Base-by-base conservation (phyloP, 2,329 filamentous ascomycete species). In the Pestalotiopsis sp. region DNA sequence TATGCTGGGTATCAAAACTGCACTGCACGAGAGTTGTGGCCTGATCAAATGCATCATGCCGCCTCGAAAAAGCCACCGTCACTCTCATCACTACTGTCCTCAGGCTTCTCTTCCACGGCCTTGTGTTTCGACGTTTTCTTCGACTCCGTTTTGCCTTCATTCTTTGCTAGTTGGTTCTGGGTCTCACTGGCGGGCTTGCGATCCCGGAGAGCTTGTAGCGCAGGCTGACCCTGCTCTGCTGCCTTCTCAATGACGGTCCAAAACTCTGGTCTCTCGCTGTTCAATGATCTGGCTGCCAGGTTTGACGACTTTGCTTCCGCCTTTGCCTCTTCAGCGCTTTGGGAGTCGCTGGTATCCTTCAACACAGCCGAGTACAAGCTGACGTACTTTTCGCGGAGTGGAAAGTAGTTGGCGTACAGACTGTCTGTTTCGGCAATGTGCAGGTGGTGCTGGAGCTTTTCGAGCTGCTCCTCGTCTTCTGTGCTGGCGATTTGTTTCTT, bases 361-460 rank as follows among this genome's bases (percentile, higher is more conserved):
- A 68, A 73, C 73, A 72, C 70, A n/a, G 73, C 72, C 2, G 86
- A 83, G 72, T 90, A 91, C 17, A 92, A 77, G 73, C 88, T 89
- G 72, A 92, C 85, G 79, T 96, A 96, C 25, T 86, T 83, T 78
- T 93, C 89, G 74, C 90, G 84, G 59, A 92, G 87, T 1, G 93
- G 93, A 71, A 89, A 92, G 79, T 91, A 92, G 66, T 89, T 86
- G 1, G 92, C 89, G 76, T 96, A 96, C 73, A 93, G 90, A 71
- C 92, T 83, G 76, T 95, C 93, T 13, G 95, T 88, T 76, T 94
- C 87, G 31, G 89, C 89, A 27, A 89, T 73, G 76, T 93, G 91
- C n/a, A 93, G 82, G 69, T 90, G 84, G 6, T 79, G 79, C 73
- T 87, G 82, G 63, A 93, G 78, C 67, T 79, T 79, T 65, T 85